A percentile compares a stretch with the other conserved stretches of the same genome.
These are phyloP conservation scores for Chlamydomonas sphaeroides DNA, from an alignment of 139 green algal species.

Conservation along the genomic window DNA sequence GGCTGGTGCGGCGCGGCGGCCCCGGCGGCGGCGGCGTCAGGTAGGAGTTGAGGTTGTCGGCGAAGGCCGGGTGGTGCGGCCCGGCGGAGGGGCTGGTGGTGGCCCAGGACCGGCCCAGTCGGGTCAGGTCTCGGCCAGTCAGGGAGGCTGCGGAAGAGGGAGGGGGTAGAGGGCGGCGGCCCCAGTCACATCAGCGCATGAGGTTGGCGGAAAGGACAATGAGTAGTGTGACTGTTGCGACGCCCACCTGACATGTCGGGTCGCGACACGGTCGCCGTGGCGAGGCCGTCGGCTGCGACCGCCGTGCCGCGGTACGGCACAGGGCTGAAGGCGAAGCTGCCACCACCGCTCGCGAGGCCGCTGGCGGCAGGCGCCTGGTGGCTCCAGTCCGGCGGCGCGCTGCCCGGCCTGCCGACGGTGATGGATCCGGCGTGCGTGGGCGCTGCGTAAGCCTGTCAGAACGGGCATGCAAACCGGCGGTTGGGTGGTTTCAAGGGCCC, in stretches of 20 bases:
- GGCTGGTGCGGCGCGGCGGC: background rate
- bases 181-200: background rate
- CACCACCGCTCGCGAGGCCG: no score
- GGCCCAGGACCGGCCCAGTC: slow-evolving; percentile 45
- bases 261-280: background rate
- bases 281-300: no score
- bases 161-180: background rate
- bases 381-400: no score
- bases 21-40: slow-evolving; percentile 17
- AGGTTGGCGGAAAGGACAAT: background rate
- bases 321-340: no score
- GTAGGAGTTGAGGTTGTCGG: slow-evolving; percentile 44
- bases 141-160: background rate
- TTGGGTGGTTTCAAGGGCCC: no score
- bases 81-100: slow-evolving; percentile 46
- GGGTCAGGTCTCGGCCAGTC: slow-evolving; percentile 6
- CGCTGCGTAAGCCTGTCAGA: no score
- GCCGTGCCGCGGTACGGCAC: no score
- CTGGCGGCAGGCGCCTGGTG: no score
- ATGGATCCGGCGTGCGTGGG: no score
- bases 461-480: no score
- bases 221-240: background rate
- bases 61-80: slow-evolving; percentile 29
- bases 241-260: background rate
- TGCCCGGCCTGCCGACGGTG: no score